These are phyloP conservation scores for Phytophthora crassamura DNA, from an alignment of 352 stramenopile species.

Conservation along the genomic window DNA sequence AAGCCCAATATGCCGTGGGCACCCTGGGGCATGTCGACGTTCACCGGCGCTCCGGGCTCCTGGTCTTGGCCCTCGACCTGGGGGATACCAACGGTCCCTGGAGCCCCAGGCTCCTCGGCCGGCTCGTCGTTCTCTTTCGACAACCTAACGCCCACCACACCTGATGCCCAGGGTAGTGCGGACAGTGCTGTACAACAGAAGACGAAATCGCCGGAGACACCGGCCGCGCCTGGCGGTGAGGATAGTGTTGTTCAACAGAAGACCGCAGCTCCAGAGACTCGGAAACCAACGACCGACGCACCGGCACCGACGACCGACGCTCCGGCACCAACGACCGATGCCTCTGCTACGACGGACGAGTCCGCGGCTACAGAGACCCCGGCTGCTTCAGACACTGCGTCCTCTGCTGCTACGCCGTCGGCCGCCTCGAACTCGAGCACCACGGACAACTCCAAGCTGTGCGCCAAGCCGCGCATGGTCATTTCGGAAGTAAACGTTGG, in stretches of 20 bases:
- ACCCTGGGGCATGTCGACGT: too few species aligned
- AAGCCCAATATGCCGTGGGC: too few species aligned
- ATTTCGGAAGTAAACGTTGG: constrained; percentile 18
- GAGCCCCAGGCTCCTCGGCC: not conserved
- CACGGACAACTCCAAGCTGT: constrained; percentile 14
- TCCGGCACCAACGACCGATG: not conserved
- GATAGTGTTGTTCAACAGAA: not conserved
- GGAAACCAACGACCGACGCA: constrained; percentile 8
- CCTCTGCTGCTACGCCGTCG: constrained; percentile 2
- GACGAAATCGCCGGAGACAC: not conserved
- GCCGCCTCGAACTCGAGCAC: constrained; percentile 24
- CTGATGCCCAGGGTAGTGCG: not conserved
- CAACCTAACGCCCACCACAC: not conserved
- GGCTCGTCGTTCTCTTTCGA: constrained; percentile 12
- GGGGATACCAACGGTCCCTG: not conserved
- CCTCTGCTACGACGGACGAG: not conserved
- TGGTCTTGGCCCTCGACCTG: too few species aligned
- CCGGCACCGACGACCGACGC: constrained; percentile 16
- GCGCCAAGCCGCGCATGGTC: constrained; percentile 12
- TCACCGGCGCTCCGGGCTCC: too few species aligned
- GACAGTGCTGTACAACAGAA: not conserved
- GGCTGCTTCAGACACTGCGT: not conserved
- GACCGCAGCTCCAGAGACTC: not conserved
- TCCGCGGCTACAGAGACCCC: not conserved
- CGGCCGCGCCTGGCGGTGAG: constrained; percentile 18